Evolutionary conservation across 129 eudicot species (phyloP).

Genomic region (Logfia minima): DNA sequence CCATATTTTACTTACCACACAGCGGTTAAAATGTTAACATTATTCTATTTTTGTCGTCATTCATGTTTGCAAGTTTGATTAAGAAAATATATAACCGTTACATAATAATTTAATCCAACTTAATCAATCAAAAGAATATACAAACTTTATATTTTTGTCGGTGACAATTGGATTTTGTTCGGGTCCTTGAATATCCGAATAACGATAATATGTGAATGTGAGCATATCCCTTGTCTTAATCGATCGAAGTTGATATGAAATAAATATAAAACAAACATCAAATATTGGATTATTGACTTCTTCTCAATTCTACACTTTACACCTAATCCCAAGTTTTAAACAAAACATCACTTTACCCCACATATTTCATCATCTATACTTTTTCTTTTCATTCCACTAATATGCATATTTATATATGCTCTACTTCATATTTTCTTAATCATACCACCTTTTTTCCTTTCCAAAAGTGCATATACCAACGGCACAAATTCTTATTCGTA

Average conservation of each 20-base stretch:
- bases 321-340: slow-evolving; percentile 20
- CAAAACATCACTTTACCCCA: slow-evolving; percentile 23
- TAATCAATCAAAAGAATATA: too few species aligned
- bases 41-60: too few species aligned
- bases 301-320: slow-evolving; percentile 15
- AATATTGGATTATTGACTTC: slow-evolving; percentile 22
- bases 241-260: neutral
- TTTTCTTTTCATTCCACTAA: neutral
- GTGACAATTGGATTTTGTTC: slow-evolving; percentile 27
- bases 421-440: too few species aligned
- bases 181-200: neutral
- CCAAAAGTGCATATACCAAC: neutral
- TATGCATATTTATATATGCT: too few species aligned
- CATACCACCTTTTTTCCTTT: neutral
- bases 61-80: too few species aligned
- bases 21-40: too few species aligned
- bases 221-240: slow-evolving; percentile 27
- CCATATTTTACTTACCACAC: too few species aligned
- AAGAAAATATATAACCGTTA: neutral
- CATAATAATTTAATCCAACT: neutral
- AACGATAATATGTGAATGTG: slow-evolving; percentile 24
- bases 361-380: neutral
- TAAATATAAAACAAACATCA: slow-evolving; percentile 9
- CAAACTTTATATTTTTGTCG: slow-evolving; percentile 29
- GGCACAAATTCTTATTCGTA: neutral